A percentile compares a stretch with the other conserved stretches of the same genome.
Conservation (phyloP, 495 filamentous ascomycete species). For the Chaetomium fimeti region DNA sequence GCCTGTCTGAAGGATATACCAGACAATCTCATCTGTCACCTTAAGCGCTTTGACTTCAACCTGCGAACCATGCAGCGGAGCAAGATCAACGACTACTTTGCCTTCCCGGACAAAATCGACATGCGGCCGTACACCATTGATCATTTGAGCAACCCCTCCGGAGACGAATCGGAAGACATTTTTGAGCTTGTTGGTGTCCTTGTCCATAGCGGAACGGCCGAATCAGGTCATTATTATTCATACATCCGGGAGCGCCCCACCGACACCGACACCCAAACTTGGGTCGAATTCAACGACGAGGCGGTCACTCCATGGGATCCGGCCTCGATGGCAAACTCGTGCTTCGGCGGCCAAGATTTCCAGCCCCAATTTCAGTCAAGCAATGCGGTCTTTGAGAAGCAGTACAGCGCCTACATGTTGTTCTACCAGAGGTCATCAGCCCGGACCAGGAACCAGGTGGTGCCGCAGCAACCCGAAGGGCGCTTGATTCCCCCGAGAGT, state of each 20-base stretch:
- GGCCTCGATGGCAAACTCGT: constrained; percentile 64
- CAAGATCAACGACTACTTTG: constrained; percentile 95
- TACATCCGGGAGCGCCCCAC: constrained; percentile 80
- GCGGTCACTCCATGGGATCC: constrained; percentile 74
- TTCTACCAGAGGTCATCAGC: constrained; percentile 86
- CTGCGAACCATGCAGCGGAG: constrained; percentile 75
- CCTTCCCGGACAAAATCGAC: constrained; percentile 80
- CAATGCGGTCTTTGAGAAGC: constrained; percentile 58
- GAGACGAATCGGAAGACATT: constrained; percentile 59
- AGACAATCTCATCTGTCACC: constrained; percentile 91
- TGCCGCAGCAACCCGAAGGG: constrained; percentile 29
- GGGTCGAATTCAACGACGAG: constrained; percentile 95
- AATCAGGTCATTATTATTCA: constrained; percentile 97
- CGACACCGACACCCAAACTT: constrained; percentile 50
- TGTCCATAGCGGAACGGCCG: constrained; percentile 88
- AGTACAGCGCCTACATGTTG: constrained; percentile 92
- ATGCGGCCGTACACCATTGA: constrained; percentile 89
- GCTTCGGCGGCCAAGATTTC: constrained; percentile 74
- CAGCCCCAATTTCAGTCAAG: constrained; percentile 45
- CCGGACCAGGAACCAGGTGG: constrained; percentile 51
- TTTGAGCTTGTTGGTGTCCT: constrained; percentile 93
- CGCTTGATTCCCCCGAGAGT: constrained; percentile 54
- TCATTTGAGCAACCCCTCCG: constrained; percentile 66
- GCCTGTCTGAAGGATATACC: constrained; percentile 92
- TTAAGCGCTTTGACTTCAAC: constrained; percentile 97